Conservation (phyloP, 371 early-diverging fungal species). For the Basidiobolus meristosporus region DNA sequence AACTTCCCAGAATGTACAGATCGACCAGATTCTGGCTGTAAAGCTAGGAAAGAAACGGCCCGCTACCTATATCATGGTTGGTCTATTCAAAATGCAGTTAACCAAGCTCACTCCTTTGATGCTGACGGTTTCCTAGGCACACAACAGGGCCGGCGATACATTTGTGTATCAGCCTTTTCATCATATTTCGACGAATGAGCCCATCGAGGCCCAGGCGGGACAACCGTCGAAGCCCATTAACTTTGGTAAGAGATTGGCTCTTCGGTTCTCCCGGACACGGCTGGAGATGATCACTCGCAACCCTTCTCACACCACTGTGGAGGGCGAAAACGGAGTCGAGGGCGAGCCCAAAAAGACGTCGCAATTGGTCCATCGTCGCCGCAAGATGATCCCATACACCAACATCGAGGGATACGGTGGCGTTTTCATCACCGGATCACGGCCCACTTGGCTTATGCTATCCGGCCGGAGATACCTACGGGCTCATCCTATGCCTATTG, state of each 20-base stretch:
- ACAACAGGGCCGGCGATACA: conserved; percentile 46
- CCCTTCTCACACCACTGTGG: conserved; percentile 4
- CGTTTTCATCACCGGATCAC: conserved; percentile 65
- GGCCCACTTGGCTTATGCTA: conserved; percentile 66
- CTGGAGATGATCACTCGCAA: conserved; percentile 47
- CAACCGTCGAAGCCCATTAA: conserved; percentile 5
- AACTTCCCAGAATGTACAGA: too few species aligned
- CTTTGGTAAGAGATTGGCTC: conserved; percentile 28
- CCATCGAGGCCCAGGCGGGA: neutral
- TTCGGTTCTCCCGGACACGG: conserved; percentile 47
- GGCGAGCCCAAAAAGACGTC: neutral
- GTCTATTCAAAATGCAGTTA: conserved; percentile 1
- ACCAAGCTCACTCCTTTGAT: neutral
- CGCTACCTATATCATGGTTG: conserved; percentile 49
- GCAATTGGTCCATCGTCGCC: neutral
- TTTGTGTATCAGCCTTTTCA: conserved; percentile 47
- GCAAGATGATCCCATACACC: conserved; percentile 19
- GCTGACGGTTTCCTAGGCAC: conserved; percentile 16
- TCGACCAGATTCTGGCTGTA: conserved; percentile 39
- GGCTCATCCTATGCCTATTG: conserved; percentile 59
- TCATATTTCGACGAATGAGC: conserved; percentile 14
- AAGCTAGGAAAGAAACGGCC: conserved; percentile 35
- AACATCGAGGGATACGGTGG: conserved; percentile 66
- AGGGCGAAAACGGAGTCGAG: conserved; percentile 3
- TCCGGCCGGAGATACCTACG: conserved; percentile 28